These are phyloP conservation scores for Oryza glaberrima DNA, from an alignment of 176 grass and related monocot species.

Conservation along the genomic window DNA sequence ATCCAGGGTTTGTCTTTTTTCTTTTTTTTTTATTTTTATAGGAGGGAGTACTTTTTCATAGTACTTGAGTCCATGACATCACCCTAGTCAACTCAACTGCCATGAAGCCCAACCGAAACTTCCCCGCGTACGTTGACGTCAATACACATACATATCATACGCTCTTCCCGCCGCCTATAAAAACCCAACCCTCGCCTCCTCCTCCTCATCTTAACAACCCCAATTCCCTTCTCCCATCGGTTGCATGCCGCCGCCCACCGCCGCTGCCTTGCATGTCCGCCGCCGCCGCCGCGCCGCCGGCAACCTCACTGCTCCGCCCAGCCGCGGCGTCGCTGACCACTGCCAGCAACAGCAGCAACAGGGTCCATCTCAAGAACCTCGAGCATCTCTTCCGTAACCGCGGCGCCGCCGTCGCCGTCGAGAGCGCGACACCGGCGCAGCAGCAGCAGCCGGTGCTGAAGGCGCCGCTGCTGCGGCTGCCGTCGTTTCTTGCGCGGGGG, in stretches of 20 bases:
- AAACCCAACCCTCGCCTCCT: not conserved
- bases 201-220: not conserved
- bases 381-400: slow-evolving; percentile 52
- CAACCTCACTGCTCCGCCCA: slow-evolving; percentile 35
- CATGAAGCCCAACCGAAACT: slow-evolving; percentile 6
- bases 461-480: slow-evolving; percentile 43
- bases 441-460: not conserved
- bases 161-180: not conserved
- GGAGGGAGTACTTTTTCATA: too few species aligned
- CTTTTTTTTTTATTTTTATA: too few species aligned
- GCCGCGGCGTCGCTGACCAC: not conserved
- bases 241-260: slow-evolving; percentile 37
- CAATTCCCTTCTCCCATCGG: slow-evolving; percentile 2
- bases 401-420: slow-evolving; percentile 20
- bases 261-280: slow-evolving; percentile 56
- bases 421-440: not conserved
- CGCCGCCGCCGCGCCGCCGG: slow-evolving; percentile 32
- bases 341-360: not conserved
- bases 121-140: slow-evolving; percentile 24
- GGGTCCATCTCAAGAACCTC: slow-evolving; percentile 48
- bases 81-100: not conserved
- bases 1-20: too few species aligned
- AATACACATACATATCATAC: too few species aligned
- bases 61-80: not conserved
- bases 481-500: slow-evolving; percentile 43